A percentile compares a stretch with the other conserved stretches of the same genome.
Conservation (phyloP, 176 grass and related monocot genomes). For the Puccinellia tenuiflora region DNA sequence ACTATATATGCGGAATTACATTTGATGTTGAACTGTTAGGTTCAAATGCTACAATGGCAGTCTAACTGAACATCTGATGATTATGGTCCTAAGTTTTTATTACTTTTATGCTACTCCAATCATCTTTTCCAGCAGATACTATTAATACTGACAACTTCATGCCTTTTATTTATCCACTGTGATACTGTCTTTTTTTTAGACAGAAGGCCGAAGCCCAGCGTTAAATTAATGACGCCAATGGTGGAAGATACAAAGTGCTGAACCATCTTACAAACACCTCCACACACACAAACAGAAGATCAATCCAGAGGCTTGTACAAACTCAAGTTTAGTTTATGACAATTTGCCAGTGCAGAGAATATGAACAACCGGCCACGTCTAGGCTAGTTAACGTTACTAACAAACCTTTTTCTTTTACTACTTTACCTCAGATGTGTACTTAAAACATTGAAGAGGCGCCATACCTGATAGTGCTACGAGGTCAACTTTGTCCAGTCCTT, state of each 20-base stretch:
- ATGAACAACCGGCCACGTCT: background rate
- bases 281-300: no score
- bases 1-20: background rate
- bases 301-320: no score
- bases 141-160: background rate
- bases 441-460: background rate
- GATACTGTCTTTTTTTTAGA: no score
- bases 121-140: constrained; percentile 6
- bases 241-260: no score
- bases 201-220: no score
- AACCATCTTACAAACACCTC: no score
- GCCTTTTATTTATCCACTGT: background rate
- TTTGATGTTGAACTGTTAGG: background rate
- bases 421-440: background rate
- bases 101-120: background rate
- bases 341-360: background rate
- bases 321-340: constrained; percentile 14
- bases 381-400: background rate
- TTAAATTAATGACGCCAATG: no score
- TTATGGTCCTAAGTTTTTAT: background rate
- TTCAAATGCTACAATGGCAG: background rate
- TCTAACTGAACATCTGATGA: background rate
- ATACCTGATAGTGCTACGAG: constrained; percentile 74
- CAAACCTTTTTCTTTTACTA: background rate
- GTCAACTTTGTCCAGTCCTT: constrained; percentile 63